These are phyloP conservation scores for Mycena leptocephala DNA, from an alignment of 768 basidiomycete genomes.

Conservation along the genomic window DNA sequence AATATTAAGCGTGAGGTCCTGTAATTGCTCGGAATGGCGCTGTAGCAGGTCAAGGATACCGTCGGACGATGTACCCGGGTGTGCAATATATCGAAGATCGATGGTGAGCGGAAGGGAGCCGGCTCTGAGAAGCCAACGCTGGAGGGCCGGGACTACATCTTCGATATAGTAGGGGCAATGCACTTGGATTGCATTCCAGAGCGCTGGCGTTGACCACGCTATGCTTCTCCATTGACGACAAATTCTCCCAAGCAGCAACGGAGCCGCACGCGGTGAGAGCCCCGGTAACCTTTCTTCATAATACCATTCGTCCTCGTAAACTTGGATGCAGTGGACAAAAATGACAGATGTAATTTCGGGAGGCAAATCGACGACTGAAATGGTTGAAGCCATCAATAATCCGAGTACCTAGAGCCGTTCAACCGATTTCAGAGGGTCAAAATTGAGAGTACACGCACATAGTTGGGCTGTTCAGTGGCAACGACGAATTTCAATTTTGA, in stretches of 20 bases:
- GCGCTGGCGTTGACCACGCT: conserved; percentile 5
- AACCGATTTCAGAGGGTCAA: not conserved
- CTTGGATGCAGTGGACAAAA: not conserved
- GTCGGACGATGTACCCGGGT: conserved; percentile 15
- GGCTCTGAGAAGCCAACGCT: conserved; percentile 7
- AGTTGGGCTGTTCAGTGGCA: not conserved
- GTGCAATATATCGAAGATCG: not conserved
- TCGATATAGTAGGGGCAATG: conserved; percentile 2
- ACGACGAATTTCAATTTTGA: no score
- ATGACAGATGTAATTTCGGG: conserved; percentile 7
- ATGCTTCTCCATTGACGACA: conserved; percentile 11
- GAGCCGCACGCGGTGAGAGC: not conserved
- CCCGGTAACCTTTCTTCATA: not conserved
- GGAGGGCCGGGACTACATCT: not conserved
- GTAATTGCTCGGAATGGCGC: conserved; percentile 9
- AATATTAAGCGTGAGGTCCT: conserved; percentile 13
- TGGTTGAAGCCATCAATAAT: not conserved
- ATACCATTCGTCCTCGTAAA: not conserved
- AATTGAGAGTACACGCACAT: not conserved
- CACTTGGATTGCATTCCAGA: not conserved
- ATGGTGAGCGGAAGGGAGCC: conserved; percentile 5
- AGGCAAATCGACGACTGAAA: not conserved
- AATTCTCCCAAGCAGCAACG: not conserved
- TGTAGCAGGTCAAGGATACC: not conserved
- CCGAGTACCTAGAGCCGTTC: not conserved